Conservation (phyloP, 2,329 filamentous ascomycete genomes). For the Aspergillus hortae region DNA sequence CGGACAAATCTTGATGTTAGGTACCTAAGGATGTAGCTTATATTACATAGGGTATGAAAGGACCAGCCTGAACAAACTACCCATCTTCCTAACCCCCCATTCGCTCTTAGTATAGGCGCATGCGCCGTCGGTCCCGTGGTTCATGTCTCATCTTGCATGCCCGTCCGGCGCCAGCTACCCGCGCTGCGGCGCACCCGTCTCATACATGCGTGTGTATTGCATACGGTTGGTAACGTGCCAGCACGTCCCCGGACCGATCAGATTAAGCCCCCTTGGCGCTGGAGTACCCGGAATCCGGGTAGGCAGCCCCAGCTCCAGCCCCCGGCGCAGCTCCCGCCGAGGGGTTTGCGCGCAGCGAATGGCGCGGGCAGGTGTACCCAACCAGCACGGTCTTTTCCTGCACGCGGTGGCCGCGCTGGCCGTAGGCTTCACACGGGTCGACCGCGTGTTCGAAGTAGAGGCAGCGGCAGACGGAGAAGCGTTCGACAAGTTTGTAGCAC, state of each 20-base stretch:
- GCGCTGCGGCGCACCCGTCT: not conserved
- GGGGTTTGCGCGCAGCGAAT: slow-evolving; percentile 31
- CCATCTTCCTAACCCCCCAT: not conserved
- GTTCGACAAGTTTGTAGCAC: slow-evolving; percentile 84
- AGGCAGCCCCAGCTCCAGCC: slow-evolving; percentile 5
- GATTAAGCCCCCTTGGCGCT: slow-evolving; percentile 19
- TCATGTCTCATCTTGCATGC: not conserved
- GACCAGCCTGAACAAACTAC: not conserved
- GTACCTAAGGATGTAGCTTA: too few relatives aligned
- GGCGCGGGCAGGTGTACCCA: slow-evolving; percentile 70
- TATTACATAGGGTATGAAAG: slow-evolving; percentile 10
- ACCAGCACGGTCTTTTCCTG: slow-evolving; percentile 76
- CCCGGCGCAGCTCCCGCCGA: not conserved
- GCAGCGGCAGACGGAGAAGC: slow-evolving; percentile 82
- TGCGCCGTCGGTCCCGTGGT: not conserved
- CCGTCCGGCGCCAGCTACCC: not conserved
- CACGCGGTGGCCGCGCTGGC: slow-evolving; percentile 66
- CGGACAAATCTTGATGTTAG: too few relatives aligned
- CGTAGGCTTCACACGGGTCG: slow-evolving; percentile 75
- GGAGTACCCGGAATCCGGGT: slow-evolving; percentile 24
- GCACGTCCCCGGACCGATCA: not conserved
- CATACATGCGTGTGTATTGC: not conserved
- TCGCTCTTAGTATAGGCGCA: not conserved
- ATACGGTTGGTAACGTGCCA: not conserved
- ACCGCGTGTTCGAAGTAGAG: slow-evolving; percentile 84